Conservation (phyloP, 768 basidiomycete species). For the Galerina sulciceps region DNA sequence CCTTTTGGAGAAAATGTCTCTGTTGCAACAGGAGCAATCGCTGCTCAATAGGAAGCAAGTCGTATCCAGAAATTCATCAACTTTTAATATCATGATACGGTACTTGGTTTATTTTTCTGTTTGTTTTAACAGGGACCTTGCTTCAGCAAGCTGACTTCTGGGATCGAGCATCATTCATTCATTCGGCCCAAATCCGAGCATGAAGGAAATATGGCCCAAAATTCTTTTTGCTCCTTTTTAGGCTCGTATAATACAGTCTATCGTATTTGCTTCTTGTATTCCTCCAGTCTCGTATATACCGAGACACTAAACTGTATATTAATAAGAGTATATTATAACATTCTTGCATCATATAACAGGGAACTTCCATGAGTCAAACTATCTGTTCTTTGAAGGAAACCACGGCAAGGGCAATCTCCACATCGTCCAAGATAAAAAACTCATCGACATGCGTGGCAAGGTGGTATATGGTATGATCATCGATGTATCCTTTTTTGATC, state of each 20-base stretch:
- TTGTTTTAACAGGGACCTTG: conserved; percentile 40
- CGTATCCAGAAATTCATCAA: conserved; percentile 15
- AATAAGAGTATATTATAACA: conserved; percentile 38
- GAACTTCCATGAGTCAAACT: not conserved
- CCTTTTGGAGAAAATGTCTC: conserved; percentile 65
- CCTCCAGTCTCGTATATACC: conserved; percentile 35
- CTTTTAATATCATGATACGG: conserved; percentile 34
- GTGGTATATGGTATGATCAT: too few species aligned
- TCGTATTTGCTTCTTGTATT: conserved; percentile 34
- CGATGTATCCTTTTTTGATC: too few species aligned
- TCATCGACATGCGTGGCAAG: too few species aligned
- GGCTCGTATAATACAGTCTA: conserved; percentile 14
- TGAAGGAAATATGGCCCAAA: conserved; percentile 2
- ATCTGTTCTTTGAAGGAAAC: too few species aligned
- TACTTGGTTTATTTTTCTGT: conserved; percentile 49
- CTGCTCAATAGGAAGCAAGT: conserved; percentile 38
- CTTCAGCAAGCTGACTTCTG: conserved; percentile 17
- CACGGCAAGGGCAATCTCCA: too few species aligned
- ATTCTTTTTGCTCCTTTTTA: conserved; percentile 8
- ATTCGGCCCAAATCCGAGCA: conserved; percentile 3
- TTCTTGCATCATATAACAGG: conserved; percentile 6
- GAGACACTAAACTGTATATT: conserved; percentile 42
- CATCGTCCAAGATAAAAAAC: too few species aligned
- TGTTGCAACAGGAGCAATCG: conserved; percentile 49
- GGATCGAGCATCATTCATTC: conserved; percentile 6